Evolutionary conservation across 805 yeast genomes (phyloP), one percentile per base, ranked within the genome.

Genomic region (Candida parachauliodes): DNA sequence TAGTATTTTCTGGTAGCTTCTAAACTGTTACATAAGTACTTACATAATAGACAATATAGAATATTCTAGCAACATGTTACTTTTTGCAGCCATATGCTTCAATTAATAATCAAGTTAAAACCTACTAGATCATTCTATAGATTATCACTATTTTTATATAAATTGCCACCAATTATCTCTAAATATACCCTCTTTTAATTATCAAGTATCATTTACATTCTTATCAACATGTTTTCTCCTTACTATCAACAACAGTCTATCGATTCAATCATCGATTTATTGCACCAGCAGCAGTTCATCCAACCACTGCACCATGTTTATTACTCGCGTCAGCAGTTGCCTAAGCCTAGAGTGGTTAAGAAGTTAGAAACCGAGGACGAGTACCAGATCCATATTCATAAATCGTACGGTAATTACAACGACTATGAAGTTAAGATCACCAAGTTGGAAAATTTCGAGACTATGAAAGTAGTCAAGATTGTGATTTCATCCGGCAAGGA

Each of bases 361-460:
- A 57, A 57, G 40, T 45, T 60, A 8, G 72, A 66, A 42, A 47
- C 57, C 10, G 68, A 60, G 24, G 59, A 58, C 34, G 45, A 39
- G 7, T 62, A 54, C 41, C 68, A 64, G 42, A 55, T 65, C 28
- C 67, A 65, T 39, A 58, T 66, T 35, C 59, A 51, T 43, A 65
- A 65, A 44, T 44, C 48, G 23, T 49, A 41, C 26, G 70, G 70
- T 7, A 46, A 57, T 46, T 65, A 62, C 47, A 46, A 52, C 37
- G 48, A 59, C 8, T 62, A 59, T 46, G 67, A 63, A 41, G 59
- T 65, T 30, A 47, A 47, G 43, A 50, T 49, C 37, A 3, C 52
- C 20, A 42, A 41, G 40, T 32, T 45, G 32, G 26, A 47, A 39
- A 28, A 48, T 41, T 23, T 23, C 21, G 8, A 30, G 18, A 5